Percentiles rank a stretch among this genome's conserved stretches.
These are phyloP conservation scores for Lecanoromycetidae sp. DNA, from an alignment of 2,329 filamentous ascomycete species.

Conservation along the genomic window DNA sequence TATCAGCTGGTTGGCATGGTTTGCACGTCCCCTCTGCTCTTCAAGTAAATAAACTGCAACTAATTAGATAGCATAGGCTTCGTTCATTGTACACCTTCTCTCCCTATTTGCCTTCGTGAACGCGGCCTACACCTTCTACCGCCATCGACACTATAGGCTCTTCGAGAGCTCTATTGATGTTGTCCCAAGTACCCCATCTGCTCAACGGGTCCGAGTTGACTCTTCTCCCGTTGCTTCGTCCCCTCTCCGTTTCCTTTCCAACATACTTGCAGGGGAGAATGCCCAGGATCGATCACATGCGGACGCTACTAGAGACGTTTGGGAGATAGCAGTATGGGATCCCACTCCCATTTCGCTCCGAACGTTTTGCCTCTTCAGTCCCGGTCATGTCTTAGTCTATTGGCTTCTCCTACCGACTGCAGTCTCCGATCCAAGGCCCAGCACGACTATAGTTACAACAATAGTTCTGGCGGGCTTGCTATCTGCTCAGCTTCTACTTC, in stretches of 20 bases:
- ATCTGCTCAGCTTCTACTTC: conserved; percentile 61
- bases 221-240: conserved; percentile 68
- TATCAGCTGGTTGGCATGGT: conserved; percentile 56
- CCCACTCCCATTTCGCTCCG: conserved; percentile 71
- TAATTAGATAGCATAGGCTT: conserved; percentile 40
- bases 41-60: background rate
- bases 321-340: conserved; percentile 91
- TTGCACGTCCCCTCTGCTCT: conserved; percentile 36
- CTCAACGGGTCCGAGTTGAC: conserved; percentile 75
- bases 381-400: conserved; percentile 84
- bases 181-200: conserved; percentile 67
- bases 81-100: conserved; percentile 59
- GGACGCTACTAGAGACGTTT: conserved; percentile 72
- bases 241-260: conserved; percentile 62
- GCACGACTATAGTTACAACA: conserved; percentile 72
- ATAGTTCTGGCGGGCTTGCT: conserved; percentile 64
- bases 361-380: conserved; percentile 83
- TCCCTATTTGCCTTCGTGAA: conserved; percentile 58
- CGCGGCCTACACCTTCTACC: conserved; percentile 66
- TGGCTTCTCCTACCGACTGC: conserved; percentile 73
- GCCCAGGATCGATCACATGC: conserved; percentile 79
- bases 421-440: conserved; percentile 65
- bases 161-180: conserved; percentile 78
- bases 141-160: conserved; percentile 75
- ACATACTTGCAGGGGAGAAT: conserved; percentile 53